Percentiles rank a stretch among this genome's conserved stretches.
Evolutionary conservation across 345 rosid genomes (phyloP).

Genomic region (Euphorbia peplus): DNA sequence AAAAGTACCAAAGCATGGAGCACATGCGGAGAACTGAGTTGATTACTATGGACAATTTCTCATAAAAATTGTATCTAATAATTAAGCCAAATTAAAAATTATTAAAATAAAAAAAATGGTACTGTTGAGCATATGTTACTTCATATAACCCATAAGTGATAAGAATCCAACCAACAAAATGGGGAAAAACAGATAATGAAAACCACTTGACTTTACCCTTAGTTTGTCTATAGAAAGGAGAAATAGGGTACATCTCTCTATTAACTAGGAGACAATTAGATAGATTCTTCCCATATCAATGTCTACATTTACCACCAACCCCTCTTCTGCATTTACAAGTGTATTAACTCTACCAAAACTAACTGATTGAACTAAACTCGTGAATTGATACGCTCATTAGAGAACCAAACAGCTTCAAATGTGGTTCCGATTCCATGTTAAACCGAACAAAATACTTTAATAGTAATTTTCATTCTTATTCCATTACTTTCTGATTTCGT

Average conservation of each 20-base stretch:
- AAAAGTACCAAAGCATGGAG: neutral
- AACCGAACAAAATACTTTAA: too few relatives aligned
- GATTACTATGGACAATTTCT: neutral
- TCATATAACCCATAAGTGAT: too few relatives aligned
- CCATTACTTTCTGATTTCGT: too few relatives aligned
- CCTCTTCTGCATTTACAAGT: too few relatives aligned
- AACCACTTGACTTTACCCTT: neutral
- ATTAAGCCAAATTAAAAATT: too few relatives aligned
- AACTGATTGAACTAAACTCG: too few relatives aligned
- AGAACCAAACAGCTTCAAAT: too few relatives aligned
- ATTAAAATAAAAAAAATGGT: neutral
- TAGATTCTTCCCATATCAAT: neutral
- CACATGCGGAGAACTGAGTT: neutral
- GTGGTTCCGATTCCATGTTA: too few relatives aligned
- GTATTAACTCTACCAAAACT: too few relatives aligned
- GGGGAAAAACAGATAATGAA: neutral
- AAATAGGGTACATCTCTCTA: neutral
- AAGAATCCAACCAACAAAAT: neutral
- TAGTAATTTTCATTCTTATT: too few relatives aligned
- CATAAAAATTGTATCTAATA: too few relatives aligned
- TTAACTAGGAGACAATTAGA: neutral
- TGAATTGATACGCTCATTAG: too few relatives aligned
- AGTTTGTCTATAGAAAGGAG: neutral
- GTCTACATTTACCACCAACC: neutral
- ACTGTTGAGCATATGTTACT: neutral